Evolutionary conservation across 2,329 filamentous ascomycete genomes (phyloP).

Genomic region (Claviceps cyperi): DNA sequence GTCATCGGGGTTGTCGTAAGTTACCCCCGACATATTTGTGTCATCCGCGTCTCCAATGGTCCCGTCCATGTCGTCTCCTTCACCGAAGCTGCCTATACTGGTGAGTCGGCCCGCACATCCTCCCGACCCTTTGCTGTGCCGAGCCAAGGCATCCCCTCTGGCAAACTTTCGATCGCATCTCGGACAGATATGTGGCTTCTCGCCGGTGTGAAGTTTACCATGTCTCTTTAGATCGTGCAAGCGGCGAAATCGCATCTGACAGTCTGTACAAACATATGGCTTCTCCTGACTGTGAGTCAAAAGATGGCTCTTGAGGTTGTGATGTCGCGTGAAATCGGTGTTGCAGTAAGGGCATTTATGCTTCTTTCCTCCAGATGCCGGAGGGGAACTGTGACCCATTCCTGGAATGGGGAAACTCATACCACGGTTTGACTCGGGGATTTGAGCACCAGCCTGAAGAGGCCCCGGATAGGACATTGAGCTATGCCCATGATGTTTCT

Average conservation of each 20-base stretch:
- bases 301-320: constrained; percentile 94
- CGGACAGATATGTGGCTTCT: constrained; percentile 85
- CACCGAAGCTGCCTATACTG: constrained; percentile 70
- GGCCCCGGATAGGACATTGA: constrained; percentile 42
- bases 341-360: constrained; percentile 95
- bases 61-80: constrained; percentile 56
- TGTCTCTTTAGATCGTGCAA: constrained; percentile 93
- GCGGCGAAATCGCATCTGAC: constrained; percentile 79
- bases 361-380: constrained; percentile 56
- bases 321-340: constrained; percentile 92
- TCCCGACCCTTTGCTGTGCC: constrained; percentile 89
- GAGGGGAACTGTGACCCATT: constrained; percentile 33
- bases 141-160: constrained; percentile 81
- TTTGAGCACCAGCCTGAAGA: constrained; percentile 26
- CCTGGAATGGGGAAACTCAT: constrained; percentile 44
- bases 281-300: constrained; percentile 98
- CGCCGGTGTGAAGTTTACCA: constrained; percentile 90
- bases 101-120: constrained; percentile 85
- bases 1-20: constrained; percentile 45
- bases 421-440: constrained; percentile 32
- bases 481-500: constrained; percentile 28
- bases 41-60: constrained; percentile 37
- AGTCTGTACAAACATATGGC: constrained; percentile 88
- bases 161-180: constrained; percentile 94
- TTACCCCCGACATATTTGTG: constrained; percentile 39